Base-by-base conservation (phyloP, 305 asterid genomes). In the Solanum hybrid region DNA sequence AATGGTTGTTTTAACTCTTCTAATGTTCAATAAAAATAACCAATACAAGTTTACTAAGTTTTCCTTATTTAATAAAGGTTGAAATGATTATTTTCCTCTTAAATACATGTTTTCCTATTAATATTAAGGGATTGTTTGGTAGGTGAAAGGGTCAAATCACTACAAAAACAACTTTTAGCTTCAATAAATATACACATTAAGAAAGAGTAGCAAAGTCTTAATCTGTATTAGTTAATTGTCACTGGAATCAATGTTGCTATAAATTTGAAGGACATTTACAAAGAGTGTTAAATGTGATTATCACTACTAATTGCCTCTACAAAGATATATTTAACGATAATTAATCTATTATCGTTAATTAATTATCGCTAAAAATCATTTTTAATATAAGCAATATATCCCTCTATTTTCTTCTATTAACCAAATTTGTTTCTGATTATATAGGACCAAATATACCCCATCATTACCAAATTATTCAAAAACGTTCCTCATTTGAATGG, bases 321-420 rank as follows among this genome's bases (percentile, higher is more conserved):
- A 51, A 5, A 15, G 1, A 15, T 14, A 51, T 51, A 51, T 15
- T 61, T 17, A 61, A 61, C 4, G 10, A 7, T 61, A 17, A 7
- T 17, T 6, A 57, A 57, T 7, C 17, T 57, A 57, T 57, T 17
- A 7, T 57, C 24, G 1, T 57, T 57, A 57, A 57, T 57, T 57
- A 57, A 57, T 2, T 15, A 0, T 0, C n/a, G n/a, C 3, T 57
- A 57, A 57, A 17, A 0, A 57, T 57, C 0, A 17, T 57, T 57
- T 57, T 57, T 57, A 17, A 57, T 1, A 2, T 57, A 15, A 6
- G 0, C 24, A 65, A 9, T 8, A 22, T 65, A 3, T 65, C 26
- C 75, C 29, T 8, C 27, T 65, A 65, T 65, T 65, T 65, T 65
- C 12, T 20, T 65, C 27, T 22, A 65, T 65, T 22, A 8, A 9